Evolutionary conservation across 495 filamentous ascomycete species (phyloP).

Genomic region (Xylona heveae): DNA sequence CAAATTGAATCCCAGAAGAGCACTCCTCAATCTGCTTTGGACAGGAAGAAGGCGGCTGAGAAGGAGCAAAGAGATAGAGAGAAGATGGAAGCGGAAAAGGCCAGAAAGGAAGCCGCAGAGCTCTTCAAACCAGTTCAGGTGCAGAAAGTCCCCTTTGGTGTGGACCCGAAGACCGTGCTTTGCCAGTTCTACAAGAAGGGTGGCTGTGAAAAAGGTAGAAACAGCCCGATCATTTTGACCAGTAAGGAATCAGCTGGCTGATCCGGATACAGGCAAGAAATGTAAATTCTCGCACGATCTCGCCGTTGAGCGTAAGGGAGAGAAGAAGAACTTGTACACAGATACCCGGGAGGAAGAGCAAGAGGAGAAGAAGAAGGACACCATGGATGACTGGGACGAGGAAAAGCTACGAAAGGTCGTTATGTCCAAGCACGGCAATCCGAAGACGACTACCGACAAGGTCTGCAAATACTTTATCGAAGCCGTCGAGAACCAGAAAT

Average conservation of each 20-base stretch:
- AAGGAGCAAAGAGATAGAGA: slow-evolving; percentile 68
- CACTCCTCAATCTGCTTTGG: slow-evolving; percentile 52
- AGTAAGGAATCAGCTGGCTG: too few relatives aligned
- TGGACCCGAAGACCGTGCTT: slow-evolving; percentile 95
- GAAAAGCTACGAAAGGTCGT: slow-evolving; percentile 84
- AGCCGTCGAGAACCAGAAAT: slow-evolving; percentile 93
- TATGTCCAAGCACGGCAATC: slow-evolving; percentile 90
- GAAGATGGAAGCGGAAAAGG: slow-evolving; percentile 68
- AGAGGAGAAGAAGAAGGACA: slow-evolving; percentile 68
- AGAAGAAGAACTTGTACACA: slow-evolving; percentile 83
- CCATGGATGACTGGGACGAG: slow-evolving; percentile 91
- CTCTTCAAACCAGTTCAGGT: slow-evolving; percentile 87
- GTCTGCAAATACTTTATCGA: slow-evolving; percentile 99
- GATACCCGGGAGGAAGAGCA: slow-evolving; percentile 57
- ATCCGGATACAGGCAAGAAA: slow-evolving; percentile 32
- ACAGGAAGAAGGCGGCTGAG: slow-evolving; percentile 79
- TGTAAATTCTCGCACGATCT: slow-evolving; percentile 96
- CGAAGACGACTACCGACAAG: slow-evolving; percentile 87
- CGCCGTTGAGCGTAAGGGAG: slow-evolving; percentile 67
- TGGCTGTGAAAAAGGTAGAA: slow-evolving; percentile 66
- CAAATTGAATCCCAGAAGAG: slow-evolving; percentile 51
- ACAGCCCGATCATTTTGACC: too few relatives aligned
- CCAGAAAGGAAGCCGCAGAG: slow-evolving; percentile 54
- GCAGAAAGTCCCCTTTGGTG: slow-evolving; percentile 93
- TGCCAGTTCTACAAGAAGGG: slow-evolving; percentile 95